phyloP scores from a whole-genome alignment of 305 asterid genomes.

The Fraxinus nigra region DNA sequence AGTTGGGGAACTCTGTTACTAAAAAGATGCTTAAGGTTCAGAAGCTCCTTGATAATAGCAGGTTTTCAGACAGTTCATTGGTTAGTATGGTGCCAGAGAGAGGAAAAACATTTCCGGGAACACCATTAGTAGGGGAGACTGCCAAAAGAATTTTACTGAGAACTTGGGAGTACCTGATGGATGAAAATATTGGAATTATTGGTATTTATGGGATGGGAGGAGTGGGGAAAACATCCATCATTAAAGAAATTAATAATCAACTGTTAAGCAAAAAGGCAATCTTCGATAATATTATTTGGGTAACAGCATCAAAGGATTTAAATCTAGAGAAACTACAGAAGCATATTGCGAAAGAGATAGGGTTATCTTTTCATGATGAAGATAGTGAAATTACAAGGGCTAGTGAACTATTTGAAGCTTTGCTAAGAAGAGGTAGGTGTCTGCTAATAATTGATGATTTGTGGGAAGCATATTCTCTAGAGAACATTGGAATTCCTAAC shows the following conservation, averaged over 20 bases:
- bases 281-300: constrained; percentile 32
- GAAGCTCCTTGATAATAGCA: constrained; percentile 17
- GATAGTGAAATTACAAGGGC: constrained; percentile 25
- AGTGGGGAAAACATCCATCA: constrained; percentile 29
- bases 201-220: constrained; percentile 21
- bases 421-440: constrained; percentile 24
- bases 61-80: constrained; percentile 10
- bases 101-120: constrained; percentile 24
- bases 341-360: constrained; percentile 26
- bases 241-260: constrained; percentile 24
- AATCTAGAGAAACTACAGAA: constrained; percentile 20
- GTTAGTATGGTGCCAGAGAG: constrained; percentile 21
- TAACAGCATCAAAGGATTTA: constrained; percentile 30
- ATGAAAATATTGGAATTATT: constrained; percentile 11
- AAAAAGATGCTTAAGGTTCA: constrained; percentile 22
- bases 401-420: constrained; percentile 9
- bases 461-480: constrained; percentile 34
- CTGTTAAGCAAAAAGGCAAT: constrained; percentile 12
- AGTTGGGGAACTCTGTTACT: constrained; percentile 20
- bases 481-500: constrained; percentile 24
- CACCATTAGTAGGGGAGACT: constrained; percentile 23
- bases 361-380: constrained; percentile 17
- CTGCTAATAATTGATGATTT: constrained; percentile 34
- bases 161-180: constrained; percentile 20
- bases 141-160: constrained; percentile 12